Base-by-base conservation (phyloP, 768 basidiomycete genomes). In the Tulasnella sp. region DNA sequence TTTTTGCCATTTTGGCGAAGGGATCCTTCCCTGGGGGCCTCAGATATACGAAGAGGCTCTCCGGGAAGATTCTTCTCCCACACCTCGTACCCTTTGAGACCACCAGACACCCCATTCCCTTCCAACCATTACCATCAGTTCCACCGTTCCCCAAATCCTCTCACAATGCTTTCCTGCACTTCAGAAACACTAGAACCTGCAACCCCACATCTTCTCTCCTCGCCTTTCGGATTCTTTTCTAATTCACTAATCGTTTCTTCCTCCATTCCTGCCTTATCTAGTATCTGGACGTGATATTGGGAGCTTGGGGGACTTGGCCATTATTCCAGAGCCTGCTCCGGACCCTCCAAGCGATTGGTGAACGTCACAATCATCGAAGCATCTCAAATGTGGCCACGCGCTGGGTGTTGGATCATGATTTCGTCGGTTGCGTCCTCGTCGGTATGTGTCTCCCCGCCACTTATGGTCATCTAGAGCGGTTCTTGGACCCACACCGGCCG, bases 281-380 rank as follows among this genome's bases (percentile, higher is more conserved):
- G 92, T 94, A 93, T 78, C 86, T 92, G 63, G 91, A 94, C 76
- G 87, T 91, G 83, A 93, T 94, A 74, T 77, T 89, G 64, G 87
- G 85, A 75, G 89, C 85, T 0, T 94, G 92, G 91, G 92, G 91
- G 2, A 83, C 79, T 64, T 94, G 91, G 91, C 75, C 81, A 8
- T 84, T 92, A 34, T 92, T 94, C 79, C 92, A 92, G 77, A 76
- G 80, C 0, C 84, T 94, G 0, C 80, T 94, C 47, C 70, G 77
- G 26, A 83, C 85, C 44, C 83, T 94, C 37, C 85, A 87, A 26
- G 76, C 75, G n/a, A 84, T 93, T 71, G 91, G 87, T 3, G 85
- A 89, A 81, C 85, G 84, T 29, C 88, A 91, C 78, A 84, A 83
- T 26, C 42, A 65, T 26, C 85, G 86, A 72, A 90, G 87, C 79